A percentile compares a stretch with the other conserved stretches of the same genome.
Evolutionary conservation across 1,139 yeast genomes (phyloP).

Genomic region (Yamadazyma blattariae): DNA sequence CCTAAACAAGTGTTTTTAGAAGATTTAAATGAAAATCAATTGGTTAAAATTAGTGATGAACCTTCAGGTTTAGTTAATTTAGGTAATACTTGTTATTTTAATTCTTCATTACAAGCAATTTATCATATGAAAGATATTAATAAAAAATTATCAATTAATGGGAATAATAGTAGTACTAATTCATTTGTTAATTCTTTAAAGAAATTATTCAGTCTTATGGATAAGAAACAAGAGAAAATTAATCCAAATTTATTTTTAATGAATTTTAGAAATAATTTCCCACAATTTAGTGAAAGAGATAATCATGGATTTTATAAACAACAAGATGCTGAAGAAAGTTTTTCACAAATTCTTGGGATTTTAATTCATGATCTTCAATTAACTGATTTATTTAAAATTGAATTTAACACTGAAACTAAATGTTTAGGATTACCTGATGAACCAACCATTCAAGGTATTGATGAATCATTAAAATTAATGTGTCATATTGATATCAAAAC

Average conservation of each 20-base stretch:
- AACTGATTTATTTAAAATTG: slow-evolving; percentile 61
- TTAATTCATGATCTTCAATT: slow-evolving; percentile 49
- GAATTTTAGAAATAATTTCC: slow-evolving; percentile 62
- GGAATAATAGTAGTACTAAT: slow-evolving; percentile 6
- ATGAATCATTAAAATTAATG: slow-evolving; percentile 67
- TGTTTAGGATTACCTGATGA: slow-evolving; percentile 54
- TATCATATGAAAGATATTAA: slow-evolving; percentile 62
- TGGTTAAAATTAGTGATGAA: slow-evolving; percentile 36
- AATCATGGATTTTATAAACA: slow-evolving; percentile 76
- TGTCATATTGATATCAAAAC: slow-evolving; percentile 88
- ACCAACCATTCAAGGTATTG: slow-evolving; percentile 29
- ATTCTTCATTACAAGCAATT: slow-evolving; percentile 82
- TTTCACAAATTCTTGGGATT: slow-evolving; percentile 67
- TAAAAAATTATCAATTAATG: slow-evolving; percentile 21
- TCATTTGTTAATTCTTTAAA: slow-evolving; percentile 31
- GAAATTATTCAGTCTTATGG: slow-evolving; percentile 45
- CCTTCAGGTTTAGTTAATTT: slow-evolving; percentile 86
- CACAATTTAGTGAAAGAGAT: slow-evolving; percentile 84
- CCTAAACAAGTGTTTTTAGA: slow-evolving; percentile 62
- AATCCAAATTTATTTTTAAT: slow-evolving; percentile 67
- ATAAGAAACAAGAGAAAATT: slow-evolving; percentile 42
- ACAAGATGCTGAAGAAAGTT: slow-evolving; percentile 98
- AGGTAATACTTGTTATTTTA: slow-evolving; percentile 95
- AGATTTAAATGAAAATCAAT: slow-evolving; percentile 54
- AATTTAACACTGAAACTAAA: slow-evolving; percentile 59